A percentile compares a stretch with the other conserved stretches of the same genome.
phyloP scores from a whole-genome alignment of 768 basidiomycete genomes.

The Postia placenta region DNA sequence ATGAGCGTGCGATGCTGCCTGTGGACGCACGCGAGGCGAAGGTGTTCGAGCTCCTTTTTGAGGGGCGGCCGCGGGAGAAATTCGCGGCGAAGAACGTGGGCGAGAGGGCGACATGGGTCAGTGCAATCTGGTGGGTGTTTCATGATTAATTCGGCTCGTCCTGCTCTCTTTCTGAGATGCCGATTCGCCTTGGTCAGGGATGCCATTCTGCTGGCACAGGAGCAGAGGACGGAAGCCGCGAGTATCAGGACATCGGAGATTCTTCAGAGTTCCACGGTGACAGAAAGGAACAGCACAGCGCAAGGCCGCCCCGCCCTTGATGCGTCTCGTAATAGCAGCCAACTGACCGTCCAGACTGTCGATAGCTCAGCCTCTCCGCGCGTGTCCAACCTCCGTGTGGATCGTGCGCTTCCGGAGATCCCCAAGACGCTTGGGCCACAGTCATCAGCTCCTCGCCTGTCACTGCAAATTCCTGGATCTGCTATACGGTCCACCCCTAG shows the following conservation, averaged over 20 bases:
- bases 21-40: slow-evolving; percentile 35
- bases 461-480: background rate
- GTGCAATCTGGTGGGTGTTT: slow-evolving; percentile 57
- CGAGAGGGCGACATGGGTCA: slow-evolving; percentile 70
- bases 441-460: slow-evolving; percentile 7
- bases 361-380: background rate
- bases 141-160: background rate
- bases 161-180: too few relatives aligned
- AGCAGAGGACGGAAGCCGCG: slow-evolving; percentile 11
- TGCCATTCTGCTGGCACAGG: slow-evolving; percentile 39
- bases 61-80: slow-evolving; percentile 43
- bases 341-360: background rate
- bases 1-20: slow-evolving; percentile 40
- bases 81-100: slow-evolving; percentile 58
- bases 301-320: background rate
- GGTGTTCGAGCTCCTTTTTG: slow-evolving; percentile 62
- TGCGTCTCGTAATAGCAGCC: background rate
- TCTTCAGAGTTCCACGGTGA: background rate
- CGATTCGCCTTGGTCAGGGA: slow-evolving; percentile 48
- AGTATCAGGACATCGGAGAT: background rate
- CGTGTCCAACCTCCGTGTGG: background rate
- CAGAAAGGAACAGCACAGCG: background rate
- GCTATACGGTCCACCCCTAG: background rate
- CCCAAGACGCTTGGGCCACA: slow-evolving; percentile 24
- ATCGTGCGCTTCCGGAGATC: slow-evolving; percentile 12